Base-by-base conservation (phyloP, 352 stramenopile genomes). In the Phytophthora boehmeriae region DNA sequence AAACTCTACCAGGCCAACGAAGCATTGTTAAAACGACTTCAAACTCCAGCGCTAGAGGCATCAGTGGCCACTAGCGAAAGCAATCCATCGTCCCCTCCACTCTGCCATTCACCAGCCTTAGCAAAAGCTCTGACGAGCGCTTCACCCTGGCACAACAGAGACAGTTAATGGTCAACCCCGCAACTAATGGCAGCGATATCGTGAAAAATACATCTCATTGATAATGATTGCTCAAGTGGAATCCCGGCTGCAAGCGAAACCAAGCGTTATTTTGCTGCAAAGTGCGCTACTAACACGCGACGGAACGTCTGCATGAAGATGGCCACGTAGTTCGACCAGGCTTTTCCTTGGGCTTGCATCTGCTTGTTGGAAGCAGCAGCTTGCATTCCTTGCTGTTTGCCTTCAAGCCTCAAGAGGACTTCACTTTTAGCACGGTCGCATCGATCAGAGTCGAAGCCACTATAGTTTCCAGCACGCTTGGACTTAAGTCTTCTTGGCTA, bases 1-100 rank as follows among this genome's bases (percentile, higher is more conserved):
- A 86, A 89, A 47, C 36, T 90, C 16, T 89, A 90, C 54, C 30
- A 76, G 28, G 79, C 81, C 19, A 89, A 90, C 27, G 79, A 89
- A 47, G 78, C 66, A n/a, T 58, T 90, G 22, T 50, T 90, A 2
- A 66, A 71, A 52, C 68, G 71, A 23, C 54, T 88, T n/a, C 64
- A 73, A 43, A 59, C 36, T 20, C 64, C 64, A 5, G 48, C 28
- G 55, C 38, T 61, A 13, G 19, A 66, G n/a, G 14, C 53, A 23
- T 58, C 52, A 38, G 14, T 27, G 30, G 50, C 3, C 36, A 19
- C 10, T 20, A 27, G 8, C 16, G 36, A 68, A 19, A 72, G n/a
- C 20, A 28, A 54, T 19, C 22, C 44, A n/a, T 8, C 22, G 8
- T 59, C 50, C n/a, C n/a, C 20, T 41, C 38, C 1, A 61, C 6